Evolutionary conservation across 306 rosid species (phyloP).

Genomic region (Carpinus viminea): DNA sequence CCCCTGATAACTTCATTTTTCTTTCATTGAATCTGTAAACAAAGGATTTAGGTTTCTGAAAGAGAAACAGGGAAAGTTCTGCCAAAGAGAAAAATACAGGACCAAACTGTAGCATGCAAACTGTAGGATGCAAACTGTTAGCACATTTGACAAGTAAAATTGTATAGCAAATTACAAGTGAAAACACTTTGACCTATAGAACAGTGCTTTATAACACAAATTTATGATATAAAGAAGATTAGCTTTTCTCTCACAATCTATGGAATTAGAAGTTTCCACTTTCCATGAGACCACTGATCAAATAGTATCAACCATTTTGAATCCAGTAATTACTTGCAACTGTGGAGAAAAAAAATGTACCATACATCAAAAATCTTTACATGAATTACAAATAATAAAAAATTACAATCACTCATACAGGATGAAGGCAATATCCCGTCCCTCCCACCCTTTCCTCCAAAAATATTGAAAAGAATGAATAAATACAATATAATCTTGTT

Average conservation of each 20-base stretch:
- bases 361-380: conserved; percentile 6
- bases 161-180: neutral
- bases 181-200: neutral
- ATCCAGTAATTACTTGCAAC: conserved; percentile 26
- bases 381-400: conserved; percentile 26
- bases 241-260: neutral
- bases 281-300: neutral
- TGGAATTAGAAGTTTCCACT: neutral
- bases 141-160: neutral
- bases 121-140: neutral
- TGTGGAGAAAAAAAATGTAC: conserved; percentile 22
- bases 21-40: neutral
- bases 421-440: conserved; percentile 23
- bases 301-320: conserved; percentile 9
- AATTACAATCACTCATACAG: conserved; percentile 24
- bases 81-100: neutral
- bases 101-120: neutral
- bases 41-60: neutral
- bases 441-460: conserved; percentile 19
- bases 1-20: neutral
- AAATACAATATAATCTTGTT: conserved; percentile 38
- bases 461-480: conserved; percentile 44
- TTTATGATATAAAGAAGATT: neutral
- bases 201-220: neutral
- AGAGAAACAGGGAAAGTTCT: neutral